phyloP scores from a whole-genome alignment of 2,329 filamentous ascomycete genomes.

The Penicillium sp. region DNA sequence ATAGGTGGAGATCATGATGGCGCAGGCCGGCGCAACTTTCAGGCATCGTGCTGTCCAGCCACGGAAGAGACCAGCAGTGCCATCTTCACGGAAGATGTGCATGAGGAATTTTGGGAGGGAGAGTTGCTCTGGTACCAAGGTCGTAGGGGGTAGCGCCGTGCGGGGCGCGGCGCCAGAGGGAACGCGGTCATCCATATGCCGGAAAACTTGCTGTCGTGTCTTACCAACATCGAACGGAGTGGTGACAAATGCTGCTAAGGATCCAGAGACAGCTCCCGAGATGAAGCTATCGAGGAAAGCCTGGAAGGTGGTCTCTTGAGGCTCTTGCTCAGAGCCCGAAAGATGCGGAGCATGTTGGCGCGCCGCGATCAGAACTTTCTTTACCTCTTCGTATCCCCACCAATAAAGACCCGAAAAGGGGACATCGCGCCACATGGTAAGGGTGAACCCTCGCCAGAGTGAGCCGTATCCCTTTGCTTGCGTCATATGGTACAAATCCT shows the following conservation, averaged over 20 bases:
- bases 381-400: conserved; percentile 91
- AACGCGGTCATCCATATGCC: conserved; percentile 53
- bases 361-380: conserved; percentile 67
- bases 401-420: conserved; percentile 97
- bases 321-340: conserved; percentile 59
- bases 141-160: conserved; percentile 2
- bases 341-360: conserved; percentile 51
- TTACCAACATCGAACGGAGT: conserved; percentile 98
- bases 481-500: conserved; percentile 77
- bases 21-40: conserved; percentile 93
- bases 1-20: conserved; percentile 99
- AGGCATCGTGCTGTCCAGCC: conserved; percentile 90
- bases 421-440: conserved; percentile 95
- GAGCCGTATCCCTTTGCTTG: conserved; percentile 71
- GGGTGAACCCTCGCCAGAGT: conserved; percentile 82
- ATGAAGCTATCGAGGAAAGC: conserved; percentile 88
- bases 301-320: conserved; percentile 42
- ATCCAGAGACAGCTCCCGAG: conserved; percentile 79
- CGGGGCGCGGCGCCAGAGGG: conserved; percentile 18
- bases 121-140: conserved; percentile 64
- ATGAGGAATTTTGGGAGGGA: conserved; percentile 80
- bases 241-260: conserved; percentile 81
- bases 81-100: conserved; percentile 88
- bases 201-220: conserved; percentile 83
- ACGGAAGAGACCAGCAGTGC: conserved; percentile 75